Base-by-base conservation (phyloP, 768 basidiomycete genomes). In the Lentinula sp. region DNA sequence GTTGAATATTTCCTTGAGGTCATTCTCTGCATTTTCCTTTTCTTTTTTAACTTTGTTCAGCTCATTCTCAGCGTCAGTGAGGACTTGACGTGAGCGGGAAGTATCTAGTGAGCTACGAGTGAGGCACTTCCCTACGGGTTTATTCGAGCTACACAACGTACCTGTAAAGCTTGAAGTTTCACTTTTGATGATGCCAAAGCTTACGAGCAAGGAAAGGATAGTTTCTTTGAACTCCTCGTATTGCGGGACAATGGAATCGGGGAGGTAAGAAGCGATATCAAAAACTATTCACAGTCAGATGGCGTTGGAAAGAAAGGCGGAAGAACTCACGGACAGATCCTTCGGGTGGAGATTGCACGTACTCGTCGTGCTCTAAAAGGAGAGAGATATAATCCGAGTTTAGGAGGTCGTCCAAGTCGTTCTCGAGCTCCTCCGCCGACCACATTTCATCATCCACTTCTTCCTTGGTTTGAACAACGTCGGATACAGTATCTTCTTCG, bases 251-350 rank as follows among this genome's bases (percentile, higher is more conserved):
- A 93, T 65, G 7, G 84, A 77, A 59, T 96, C 95, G 2, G 96
- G 96, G 43, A 98, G 79, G 74, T 98, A 98, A 16, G 88, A 80
- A 28, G 86, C 78, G 37, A 93, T 64, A 49, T 92, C 82, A 71
- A 89, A 92, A 35, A 95, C 95, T 97, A 68, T 51, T 16, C 6
- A 52, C 5, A 52, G 20, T n/a, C 16, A 18, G 33, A 33, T 33
- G 41, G 28, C 15, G 32, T 45, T 3, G 4, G 23, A 28, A 20
- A 39, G 18, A 33, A 48, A 61, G 45, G 54, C 46, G 16, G 18
- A 43, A 12, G 41, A 13, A 79, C 88, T 75, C 70, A 94, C 92
- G 68, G 55, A 85, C 66, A 1, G 83, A 81, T 41, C 73, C 75
- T 42, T 81, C 74, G 4, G 75, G 69, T 4, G 81, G 76, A 2